Conservation (phyloP, 192 early-diverging fungal species). For the Mortierella alpina region DNA sequence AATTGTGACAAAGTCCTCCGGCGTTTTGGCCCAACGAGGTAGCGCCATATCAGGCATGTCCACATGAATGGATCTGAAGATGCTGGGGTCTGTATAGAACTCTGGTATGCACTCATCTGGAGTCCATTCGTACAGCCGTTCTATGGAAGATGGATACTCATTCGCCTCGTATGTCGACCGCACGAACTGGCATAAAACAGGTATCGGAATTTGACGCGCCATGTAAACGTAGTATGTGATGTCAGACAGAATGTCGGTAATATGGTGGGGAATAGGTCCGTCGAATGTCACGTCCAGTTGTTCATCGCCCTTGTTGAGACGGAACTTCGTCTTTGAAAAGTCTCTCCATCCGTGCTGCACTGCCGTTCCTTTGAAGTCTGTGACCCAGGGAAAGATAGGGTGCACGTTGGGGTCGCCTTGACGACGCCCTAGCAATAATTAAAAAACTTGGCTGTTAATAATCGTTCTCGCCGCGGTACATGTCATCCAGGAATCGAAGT, state of each 20-base stretch:
- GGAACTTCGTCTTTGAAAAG: constrained; percentile 73
- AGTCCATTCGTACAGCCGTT: constrained; percentile 74
- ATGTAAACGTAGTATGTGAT: constrained; percentile 78
- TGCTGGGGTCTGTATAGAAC: constrained; percentile 72
- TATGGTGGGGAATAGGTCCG: constrained; percentile 74
- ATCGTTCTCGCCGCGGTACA: background rate
- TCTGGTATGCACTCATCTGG: constrained; percentile 82
- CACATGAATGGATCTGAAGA: constrained; percentile 71
- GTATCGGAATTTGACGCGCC: constrained; percentile 70
- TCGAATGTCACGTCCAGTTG: constrained; percentile 77
- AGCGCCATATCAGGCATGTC: constrained; percentile 77
- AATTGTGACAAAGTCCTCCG: constrained; percentile 85
- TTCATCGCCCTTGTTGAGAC: constrained; percentile 77
- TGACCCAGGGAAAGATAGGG: constrained; percentile 77
- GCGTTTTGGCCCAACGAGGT: constrained; percentile 79
- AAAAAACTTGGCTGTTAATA: constrained; percentile 12
- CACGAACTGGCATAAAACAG: constrained; percentile 75
- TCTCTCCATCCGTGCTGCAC: constrained; percentile 66
- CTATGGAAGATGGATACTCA: constrained; percentile 72
- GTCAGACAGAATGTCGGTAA: constrained; percentile 75
- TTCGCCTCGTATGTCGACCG: constrained; percentile 75
- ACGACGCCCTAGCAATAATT: constrained; percentile 59
- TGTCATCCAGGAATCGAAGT: background rate
- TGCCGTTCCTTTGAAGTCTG: constrained; percentile 67
- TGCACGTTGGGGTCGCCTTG: constrained; percentile 75